These are phyloP conservation scores for Fusarium ramigenum DNA, from an alignment of 2,329 filamentous ascomycete species.

Conservation along the genomic window DNA sequence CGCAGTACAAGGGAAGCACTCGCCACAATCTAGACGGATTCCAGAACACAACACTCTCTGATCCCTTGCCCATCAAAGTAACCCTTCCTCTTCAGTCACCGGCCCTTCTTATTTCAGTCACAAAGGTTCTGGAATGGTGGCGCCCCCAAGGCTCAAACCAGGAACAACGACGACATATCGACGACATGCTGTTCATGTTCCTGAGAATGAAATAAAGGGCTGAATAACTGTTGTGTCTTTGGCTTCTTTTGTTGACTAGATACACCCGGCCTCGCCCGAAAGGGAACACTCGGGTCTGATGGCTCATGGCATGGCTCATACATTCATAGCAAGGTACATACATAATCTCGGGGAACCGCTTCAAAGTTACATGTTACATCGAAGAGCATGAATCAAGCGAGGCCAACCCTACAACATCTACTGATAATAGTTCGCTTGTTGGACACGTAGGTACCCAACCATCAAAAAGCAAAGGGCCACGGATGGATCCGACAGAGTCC, in stretches of 20 bases:
- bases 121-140: constrained; percentile 34
- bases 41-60: constrained; percentile 32
- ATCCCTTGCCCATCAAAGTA: constrained; percentile 18
- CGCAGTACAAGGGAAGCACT: constrained; percentile 27
- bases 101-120: constrained; percentile 12
- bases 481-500: background rate
- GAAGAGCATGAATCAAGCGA: constrained; percentile 27
- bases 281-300: constrained; percentile 21
- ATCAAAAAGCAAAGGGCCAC: constrained; percentile 6
- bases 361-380: constrained; percentile 21
- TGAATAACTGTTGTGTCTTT: constrained; percentile 2
- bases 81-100: constrained; percentile 12
- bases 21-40: constrained; percentile 37
- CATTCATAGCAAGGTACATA: background rate
- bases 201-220: background rate
- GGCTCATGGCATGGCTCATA: constrained; percentile 6
- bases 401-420: constrained; percentile 13
- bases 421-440: constrained; percentile 10
- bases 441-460: background rate
- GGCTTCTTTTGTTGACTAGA: constrained; percentile 29
- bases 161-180: constrained; percentile 7
- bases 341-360: constrained; percentile 29
- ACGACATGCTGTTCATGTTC: constrained; percentile 6
- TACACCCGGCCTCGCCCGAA: constrained; percentile 34
- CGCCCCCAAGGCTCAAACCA: constrained; percentile 17